phyloP scores from a whole-genome alignment of 257 asterid species.

The Petunia axillaris region DNA sequence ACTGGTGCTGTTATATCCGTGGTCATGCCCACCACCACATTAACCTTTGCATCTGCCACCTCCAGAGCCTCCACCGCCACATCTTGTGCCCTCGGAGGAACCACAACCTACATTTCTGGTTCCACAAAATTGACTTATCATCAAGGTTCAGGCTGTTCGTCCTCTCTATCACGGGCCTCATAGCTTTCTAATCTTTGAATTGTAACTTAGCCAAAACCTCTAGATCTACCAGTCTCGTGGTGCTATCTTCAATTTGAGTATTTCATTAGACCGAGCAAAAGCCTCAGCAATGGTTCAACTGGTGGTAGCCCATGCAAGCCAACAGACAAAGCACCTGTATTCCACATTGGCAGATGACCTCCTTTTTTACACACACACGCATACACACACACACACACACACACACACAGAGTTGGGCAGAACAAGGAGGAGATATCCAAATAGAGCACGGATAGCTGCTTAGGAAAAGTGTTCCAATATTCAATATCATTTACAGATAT shows the following conservation, averaged over 20 bases:
- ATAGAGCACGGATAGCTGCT: conserved; percentile 1
- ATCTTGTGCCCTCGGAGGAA: neutral
- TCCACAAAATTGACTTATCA: neutral
- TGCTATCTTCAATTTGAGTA: neutral
- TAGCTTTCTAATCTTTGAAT: neutral
- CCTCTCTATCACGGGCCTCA: neutral
- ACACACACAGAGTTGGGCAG: neutral
- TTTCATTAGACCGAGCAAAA: conserved; percentile 11
- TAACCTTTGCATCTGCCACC: neutral
- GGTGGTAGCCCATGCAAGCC: conserved; percentile 1
- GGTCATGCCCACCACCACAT: neutral
- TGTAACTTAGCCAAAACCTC: neutral
- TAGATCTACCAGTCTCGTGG: neutral
- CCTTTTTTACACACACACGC: neutral
- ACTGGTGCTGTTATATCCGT: neutral
- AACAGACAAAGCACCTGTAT: neutral
- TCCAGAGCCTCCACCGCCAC: neutral
- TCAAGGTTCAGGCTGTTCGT: neutral
- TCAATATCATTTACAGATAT: neutral
- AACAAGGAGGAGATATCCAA: neutral
- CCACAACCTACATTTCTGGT: neutral
- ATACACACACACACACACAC: no score
- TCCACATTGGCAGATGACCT: neutral
- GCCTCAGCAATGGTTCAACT: neutral
- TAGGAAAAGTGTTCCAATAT: neutral